Evolutionary conservation across 148 eudicot species (phyloP), one percentile per base, ranked within the genome.

Genomic region (Rhododendron simsii): DNA sequence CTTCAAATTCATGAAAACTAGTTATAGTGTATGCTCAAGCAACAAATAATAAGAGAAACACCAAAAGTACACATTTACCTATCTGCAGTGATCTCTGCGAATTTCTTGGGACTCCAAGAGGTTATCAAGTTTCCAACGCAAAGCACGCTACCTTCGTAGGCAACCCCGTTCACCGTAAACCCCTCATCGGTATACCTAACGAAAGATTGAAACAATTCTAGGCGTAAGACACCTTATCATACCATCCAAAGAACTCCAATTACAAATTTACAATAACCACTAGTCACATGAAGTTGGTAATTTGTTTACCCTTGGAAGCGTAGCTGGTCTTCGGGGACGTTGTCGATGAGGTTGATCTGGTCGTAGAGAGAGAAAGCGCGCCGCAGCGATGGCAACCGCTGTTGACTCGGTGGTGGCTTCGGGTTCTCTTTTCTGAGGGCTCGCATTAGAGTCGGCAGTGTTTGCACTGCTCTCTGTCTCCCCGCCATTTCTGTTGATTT

Each of bases 311-410:
- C 92, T 91, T 97, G 96, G 85, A 97, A 97, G 81, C 95, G 98
- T 61, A 97, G 92, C 85, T 97, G 98, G 86, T 95, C 99, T 44
- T 95, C 96, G 35, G 99, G 98, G 67, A 96, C 92, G 50, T 96
- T 91, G 76, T 93, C 94, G 87, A 95, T 95, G 87, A 97, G 96
- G 84, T 97, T 97, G 88, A 97, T 93, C 89, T 97, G 98, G 90
- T 97, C 98, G 86, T 95, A 97, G 61, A 95, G 92, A 81, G 99
- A 97, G 88, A 97, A 97, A 73, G 98, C 94, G 77, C 99, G 93
- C 14, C 99, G 90, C 35, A 95, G 92, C 2, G 99, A 97, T 0
- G 98, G 98, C 57, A 97, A 85, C 2, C 91, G 96, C 30, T 75
- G 90, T 10, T 69, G 85, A 13, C 26, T 67, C 44, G 84, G 88